These are phyloP conservation scores for Dactylellina cionopaga DNA, from an alignment of 2,329 filamentous ascomycete species.

Conservation along the genomic window DNA sequence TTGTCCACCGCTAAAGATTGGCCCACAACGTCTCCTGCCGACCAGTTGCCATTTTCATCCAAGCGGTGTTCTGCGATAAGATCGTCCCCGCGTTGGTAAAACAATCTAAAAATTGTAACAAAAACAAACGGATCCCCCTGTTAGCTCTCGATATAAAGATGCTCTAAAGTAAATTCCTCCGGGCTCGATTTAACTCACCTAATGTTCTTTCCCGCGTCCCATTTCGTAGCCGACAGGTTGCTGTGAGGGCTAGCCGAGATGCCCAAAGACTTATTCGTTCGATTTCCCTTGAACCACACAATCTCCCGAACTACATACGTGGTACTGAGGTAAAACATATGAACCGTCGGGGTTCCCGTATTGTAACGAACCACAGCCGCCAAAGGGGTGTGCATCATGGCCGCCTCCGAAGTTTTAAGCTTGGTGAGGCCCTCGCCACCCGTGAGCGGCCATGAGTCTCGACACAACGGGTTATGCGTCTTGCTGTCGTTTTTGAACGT, in stretches of 20 bases:
- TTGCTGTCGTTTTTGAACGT: neutral
- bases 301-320: constrained; percentile 10
- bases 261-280: constrained; percentile 10
- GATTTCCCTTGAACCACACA: constrained; percentile 3
- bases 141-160: neutral
- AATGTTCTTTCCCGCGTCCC: constrained; percentile 17
- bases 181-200: constrained; percentile 1
- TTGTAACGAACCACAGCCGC: constrained; percentile 16
- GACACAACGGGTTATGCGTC: neutral
- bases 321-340: constrained; percentile 15
- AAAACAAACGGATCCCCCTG: neutral
- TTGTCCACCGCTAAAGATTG: neutral
- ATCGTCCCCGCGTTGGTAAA: constrained; percentile 3
- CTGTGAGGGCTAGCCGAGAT: constrained; percentile 12
- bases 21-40: constrained; percentile 5
- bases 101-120: neutral
- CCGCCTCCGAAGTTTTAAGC: constrained; percentile 8
- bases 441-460: constrained; percentile 6
- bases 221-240: constrained; percentile 5
- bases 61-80: constrained; percentile 22
- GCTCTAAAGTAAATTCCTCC: neutral
- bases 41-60: constrained; percentile 4
- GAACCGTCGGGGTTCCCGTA: constrained; percentile 2
- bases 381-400: constrained; percentile 25
- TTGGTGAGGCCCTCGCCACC: neutral